Percentiles rank a stretch among this genome's conserved stretches.
These are phyloP conservation scores for Plasmodium coatneyi DNA, from an alignment of 169 alveolate species.

Conservation along the genomic window DNA sequence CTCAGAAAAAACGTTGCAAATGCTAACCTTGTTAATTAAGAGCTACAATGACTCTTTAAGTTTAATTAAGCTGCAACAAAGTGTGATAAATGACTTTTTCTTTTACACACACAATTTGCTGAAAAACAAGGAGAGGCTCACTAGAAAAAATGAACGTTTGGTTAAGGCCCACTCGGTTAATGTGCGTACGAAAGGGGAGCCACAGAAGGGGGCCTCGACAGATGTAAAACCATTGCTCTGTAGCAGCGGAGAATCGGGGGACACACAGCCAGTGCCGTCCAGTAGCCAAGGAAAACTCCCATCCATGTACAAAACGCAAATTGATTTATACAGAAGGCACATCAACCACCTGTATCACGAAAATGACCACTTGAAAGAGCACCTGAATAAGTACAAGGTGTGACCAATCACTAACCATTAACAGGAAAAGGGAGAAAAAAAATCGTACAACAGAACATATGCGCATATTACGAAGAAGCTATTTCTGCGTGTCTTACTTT, in stretches of 20 bases:
- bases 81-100: constrained; percentile 17
- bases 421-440: background rate
- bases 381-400: background rate
- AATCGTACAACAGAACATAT: background rate
- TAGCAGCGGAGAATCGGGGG: background rate
- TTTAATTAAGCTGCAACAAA: constrained; percentile 64
- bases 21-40: constrained; percentile 34
- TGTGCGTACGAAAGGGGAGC: background rate
- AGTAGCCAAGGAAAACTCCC: constrained; percentile 6
- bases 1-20: background rate
- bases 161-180: constrained; percentile 1
- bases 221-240: constrained; percentile 13
- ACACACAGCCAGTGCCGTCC: constrained; percentile 4
- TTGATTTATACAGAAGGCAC: constrained; percentile 69
- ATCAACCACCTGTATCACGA: constrained; percentile 47
- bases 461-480: background rate
- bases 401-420: background rate
- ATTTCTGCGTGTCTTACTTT: background rate
- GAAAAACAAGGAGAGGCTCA: constrained; percentile 43
- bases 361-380: constrained; percentile 43
- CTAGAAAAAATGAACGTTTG: constrained; percentile 40
- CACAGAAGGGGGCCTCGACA: background rate
- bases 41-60: constrained; percentile 46
- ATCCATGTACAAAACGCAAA: constrained; percentile 29
- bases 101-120: constrained; percentile 62